phyloP scores from a whole-genome alignment of 306 rosid genomes.

The Castanea crenata region DNA sequence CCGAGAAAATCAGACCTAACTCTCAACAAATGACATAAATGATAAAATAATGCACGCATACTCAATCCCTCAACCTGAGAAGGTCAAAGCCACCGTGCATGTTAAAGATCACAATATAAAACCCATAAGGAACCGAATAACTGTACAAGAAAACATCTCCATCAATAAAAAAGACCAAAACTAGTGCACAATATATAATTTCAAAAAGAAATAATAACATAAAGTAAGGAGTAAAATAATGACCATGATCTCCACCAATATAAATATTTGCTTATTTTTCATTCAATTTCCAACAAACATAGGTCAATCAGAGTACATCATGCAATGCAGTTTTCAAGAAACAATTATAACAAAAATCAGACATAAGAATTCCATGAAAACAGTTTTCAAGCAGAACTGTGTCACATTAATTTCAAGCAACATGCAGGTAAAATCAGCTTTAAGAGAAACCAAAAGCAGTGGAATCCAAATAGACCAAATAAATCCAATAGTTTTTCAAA shows the following conservation, averaged over 20 bases:
- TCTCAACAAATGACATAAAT: constrained; percentile 18
- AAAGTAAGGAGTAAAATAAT: neutral
- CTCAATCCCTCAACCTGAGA: neutral
- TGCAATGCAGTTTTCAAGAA: neutral
- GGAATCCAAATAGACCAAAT: neutral
- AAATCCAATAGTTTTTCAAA: neutral
- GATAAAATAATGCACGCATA: neutral
- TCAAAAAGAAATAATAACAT: neutral
- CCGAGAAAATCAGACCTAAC: constrained; percentile 11
- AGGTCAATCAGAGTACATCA: neutral
- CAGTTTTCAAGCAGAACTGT: neutral
- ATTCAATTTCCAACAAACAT: neutral
- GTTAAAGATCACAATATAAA: neutral
- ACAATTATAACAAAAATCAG: neutral
- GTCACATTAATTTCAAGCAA: neutral
- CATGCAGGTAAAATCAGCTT: neutral
- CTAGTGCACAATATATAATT: neutral
- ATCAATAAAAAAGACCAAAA: neutral
- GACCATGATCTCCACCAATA: neutral
- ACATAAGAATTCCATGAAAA: neutral
- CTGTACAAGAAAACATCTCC: too few relatives aligned
- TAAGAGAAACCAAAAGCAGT: neutral
- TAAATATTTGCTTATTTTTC: neutral
- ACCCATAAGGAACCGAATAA: neutral
- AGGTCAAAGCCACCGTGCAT: constrained; percentile 10